These are phyloP conservation scores for Sugiyamaella qingdaonensis DNA, from an alignment of 805 yeast genomes.

Conservation along the genomic window DNA sequence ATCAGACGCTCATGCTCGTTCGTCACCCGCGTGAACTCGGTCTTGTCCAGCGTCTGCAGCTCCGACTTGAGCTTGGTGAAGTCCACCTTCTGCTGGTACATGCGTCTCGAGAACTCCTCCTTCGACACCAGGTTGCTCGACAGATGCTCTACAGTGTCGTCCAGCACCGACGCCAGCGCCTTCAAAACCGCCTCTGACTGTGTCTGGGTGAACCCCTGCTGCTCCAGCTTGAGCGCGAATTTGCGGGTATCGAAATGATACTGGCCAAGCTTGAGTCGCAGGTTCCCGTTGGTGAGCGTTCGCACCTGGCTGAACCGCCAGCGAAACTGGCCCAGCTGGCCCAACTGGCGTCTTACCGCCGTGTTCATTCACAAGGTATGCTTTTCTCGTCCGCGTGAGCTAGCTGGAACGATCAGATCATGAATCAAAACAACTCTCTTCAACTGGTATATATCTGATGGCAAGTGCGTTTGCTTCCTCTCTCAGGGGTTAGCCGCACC, in stretches of 20 bases:
- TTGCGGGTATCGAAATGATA: conserved; percentile 68
- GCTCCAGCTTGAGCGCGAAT: conserved; percentile 62
- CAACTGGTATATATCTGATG: too few species aligned
- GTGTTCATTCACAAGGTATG: neutral
- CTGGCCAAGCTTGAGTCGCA: conserved; percentile 17
- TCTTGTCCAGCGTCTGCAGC: conserved; percentile 77
- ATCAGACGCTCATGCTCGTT: conserved; percentile 83
- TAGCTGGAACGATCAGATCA: too few species aligned
- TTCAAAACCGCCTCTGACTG: conserved; percentile 80
- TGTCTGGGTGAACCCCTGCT: conserved; percentile 64
- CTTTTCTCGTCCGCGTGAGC: too few species aligned
- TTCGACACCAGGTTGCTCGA: conserved; percentile 78
- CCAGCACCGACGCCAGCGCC: conserved; percentile 68
- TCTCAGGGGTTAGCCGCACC: too few species aligned
- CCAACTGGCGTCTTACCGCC: neutral
- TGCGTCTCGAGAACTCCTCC: conserved; percentile 74
- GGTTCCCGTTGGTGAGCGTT: neutral
- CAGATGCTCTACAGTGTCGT: conserved; percentile 73
- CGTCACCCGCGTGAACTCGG: conserved; percentile 75
- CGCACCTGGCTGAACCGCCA: neutral
- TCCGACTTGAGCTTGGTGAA: conserved; percentile 93
- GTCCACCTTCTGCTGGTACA: conserved; percentile 95
- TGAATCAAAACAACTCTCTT: too few species aligned
- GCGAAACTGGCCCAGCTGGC: neutral
- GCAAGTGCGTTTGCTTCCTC: too few species aligned